These are phyloP conservation scores for Gorgonomyces haynaldii DNA, from an alignment of 192 early-diverging fungal species.

Conservation along the genomic window DNA sequence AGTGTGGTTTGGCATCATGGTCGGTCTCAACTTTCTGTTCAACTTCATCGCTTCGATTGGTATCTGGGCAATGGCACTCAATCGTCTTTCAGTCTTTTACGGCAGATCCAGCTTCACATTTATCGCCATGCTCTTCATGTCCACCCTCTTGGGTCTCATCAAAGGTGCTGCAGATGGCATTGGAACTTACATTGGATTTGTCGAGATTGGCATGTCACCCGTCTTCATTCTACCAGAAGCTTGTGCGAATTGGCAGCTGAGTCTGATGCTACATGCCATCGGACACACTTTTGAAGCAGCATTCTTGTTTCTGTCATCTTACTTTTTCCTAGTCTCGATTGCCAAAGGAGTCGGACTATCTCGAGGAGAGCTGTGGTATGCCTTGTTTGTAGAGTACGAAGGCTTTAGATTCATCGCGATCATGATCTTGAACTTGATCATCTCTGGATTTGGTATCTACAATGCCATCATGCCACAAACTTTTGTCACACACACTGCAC, in stretches of 20 bases:
- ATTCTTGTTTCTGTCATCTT: not conserved
- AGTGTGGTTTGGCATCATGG: not conserved
- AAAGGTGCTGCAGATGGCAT: too few species aligned
- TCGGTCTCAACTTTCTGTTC: not conserved
- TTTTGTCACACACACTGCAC: slow-evolving; percentile 1
- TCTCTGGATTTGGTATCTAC: not conserved
- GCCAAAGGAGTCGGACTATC: not conserved
- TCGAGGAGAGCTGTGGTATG: not conserved
- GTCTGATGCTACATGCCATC: not conserved
- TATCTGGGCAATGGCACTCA: not conserved
- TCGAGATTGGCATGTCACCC: too few species aligned
- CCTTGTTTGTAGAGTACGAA: not conserved
- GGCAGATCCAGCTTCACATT: not conserved
- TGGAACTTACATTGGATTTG: too few species aligned
- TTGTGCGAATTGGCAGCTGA: too few species aligned
- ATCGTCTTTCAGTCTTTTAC: not conserved
- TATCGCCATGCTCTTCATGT: too few species aligned
- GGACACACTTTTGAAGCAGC: slow-evolving; percentile 1
- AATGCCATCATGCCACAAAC: not conserved
- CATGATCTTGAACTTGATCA: slow-evolving; percentile 1
- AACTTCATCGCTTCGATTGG: slow-evolving; percentile 3
- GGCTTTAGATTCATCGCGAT: not conserved
- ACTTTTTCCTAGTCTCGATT: not conserved
- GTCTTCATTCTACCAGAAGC: too few species aligned
- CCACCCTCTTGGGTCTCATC: too few species aligned